Evolutionary conservation across 495 filamentous ascomycete genomes (phyloP), one percentile per base, ranked within the genome.

Genomic region (Letharia columbiana): DNA sequence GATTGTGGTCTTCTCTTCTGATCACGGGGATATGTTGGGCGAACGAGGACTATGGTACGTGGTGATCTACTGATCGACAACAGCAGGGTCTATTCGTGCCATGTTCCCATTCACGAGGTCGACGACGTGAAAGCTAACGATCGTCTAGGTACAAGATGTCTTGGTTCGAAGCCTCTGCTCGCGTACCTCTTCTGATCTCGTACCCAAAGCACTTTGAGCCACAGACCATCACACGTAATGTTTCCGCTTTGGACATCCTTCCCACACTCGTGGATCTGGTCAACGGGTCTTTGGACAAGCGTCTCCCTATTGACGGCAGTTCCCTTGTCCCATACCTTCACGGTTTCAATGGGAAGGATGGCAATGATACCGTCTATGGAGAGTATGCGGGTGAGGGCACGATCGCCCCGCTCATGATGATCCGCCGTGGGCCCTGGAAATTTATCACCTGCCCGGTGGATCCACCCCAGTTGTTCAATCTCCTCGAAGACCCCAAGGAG

Each of bases 351-450:
- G 79, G 81, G 40, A 61, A 76, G 50, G 74, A 75, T 60, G 83
- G 84, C 28, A 80, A 81, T 67, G 90, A 96, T 68, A 90, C 87
- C 15, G 91, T 91, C 31, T 87, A 91, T 70, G 90, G 89, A 63
- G 91, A 96, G 76, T 96, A 95, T 75, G 91, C 89, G 73, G 91
- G 89, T 28, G 91, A 96, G 76, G 91, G 91, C 56, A 94, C 91
- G 4, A 81, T 92, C 66, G 84, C 87, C 8, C 91, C 91, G 1
- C 79, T 92, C n/a, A 87, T 94, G 77, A 96, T 96, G 91, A 95
- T 96, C 72, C 83, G 85, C 41, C 86, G 89, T 56, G 91, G 90
- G 15, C 77, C 77, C 56, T 94, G 87, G 87, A 96, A 96, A 77
- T 93, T 89, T 67, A 81, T 90, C 67, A 89, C 86, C 67, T 95